These are phyloP conservation scores for Allantophomopsis cytisporea DNA, from an alignment of 2,329 filamentous ascomycete genomes.

Conservation along the genomic window DNA sequence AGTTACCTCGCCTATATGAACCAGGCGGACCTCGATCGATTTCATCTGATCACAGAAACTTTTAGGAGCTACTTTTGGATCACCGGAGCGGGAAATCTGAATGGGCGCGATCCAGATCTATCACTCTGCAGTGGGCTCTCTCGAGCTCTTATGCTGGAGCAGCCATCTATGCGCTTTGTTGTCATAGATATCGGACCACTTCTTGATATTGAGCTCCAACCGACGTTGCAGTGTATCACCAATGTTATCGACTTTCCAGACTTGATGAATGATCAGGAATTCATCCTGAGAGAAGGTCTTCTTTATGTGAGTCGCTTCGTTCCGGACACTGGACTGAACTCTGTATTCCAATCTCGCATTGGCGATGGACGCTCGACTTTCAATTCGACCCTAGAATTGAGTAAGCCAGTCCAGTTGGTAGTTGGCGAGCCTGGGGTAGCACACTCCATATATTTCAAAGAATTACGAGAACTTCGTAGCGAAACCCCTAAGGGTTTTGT, in stretches of 20 bases:
- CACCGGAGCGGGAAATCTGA: not conserved
- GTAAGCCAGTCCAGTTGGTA: not conserved
- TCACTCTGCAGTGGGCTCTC: constrained; percentile 3
- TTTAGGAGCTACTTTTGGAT: not conserved
- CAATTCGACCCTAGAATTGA: constrained; percentile 3
- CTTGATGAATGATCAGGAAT: too few relatives aligned
- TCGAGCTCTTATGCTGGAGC: constrained; percentile 3
- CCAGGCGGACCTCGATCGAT: too few relatives aligned
- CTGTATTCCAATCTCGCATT: constrained; percentile 16
- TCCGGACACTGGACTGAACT: constrained; percentile 18
- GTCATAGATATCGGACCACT: constrained; percentile 2
- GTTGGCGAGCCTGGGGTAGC: constrained; percentile 5
- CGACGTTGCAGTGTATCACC: too few relatives aligned
- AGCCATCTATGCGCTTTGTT: constrained; percentile 1
- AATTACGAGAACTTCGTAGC: constrained; percentile 4
- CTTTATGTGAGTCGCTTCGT: too few relatives aligned
- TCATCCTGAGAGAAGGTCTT: too few relatives aligned
- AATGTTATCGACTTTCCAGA: too few relatives aligned
- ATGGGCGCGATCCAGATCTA: not conserved
- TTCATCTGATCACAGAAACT: not conserved
- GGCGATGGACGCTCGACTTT: constrained; percentile 22
- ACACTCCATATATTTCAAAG: constrained; percentile 5
- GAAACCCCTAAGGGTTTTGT: constrained; percentile 12
- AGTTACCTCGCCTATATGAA: too few relatives aligned
- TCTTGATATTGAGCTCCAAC: constrained; percentile 25